Evolutionary conservation across 2,329 filamentous ascomycete genomes (phyloP).

Genomic region (Torrubiellomyces zombiae): DNA sequence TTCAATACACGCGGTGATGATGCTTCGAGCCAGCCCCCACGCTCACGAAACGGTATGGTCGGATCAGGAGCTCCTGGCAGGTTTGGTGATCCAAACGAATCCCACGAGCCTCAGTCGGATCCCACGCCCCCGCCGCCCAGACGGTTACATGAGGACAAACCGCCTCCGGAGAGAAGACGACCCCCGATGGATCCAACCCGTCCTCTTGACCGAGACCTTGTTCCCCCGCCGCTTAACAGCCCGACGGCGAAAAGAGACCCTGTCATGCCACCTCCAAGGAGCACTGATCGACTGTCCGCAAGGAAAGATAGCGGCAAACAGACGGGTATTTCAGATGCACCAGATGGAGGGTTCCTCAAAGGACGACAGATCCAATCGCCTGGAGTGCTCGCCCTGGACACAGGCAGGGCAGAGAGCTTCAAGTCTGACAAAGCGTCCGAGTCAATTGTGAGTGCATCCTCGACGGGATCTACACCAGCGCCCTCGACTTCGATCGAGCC

Average conservation of each 20-base stretch:
- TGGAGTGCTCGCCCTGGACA: slow-evolving; percentile 3
- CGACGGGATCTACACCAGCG: no score
- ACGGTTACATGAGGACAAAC: slow-evolving; percentile 21
- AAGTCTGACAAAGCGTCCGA: slow-evolving; percentile 3
- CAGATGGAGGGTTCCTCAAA: slow-evolving; percentile 15
- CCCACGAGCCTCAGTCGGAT: slow-evolving; percentile 6
- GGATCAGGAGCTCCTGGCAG: slow-evolving; percentile 22
- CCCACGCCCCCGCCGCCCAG: slow-evolving; percentile 3
- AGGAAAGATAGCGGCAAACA: slow-evolving; percentile 25
- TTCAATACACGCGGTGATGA: slow-evolving; percentile 32
- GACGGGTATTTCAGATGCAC: slow-evolving; percentile 6
- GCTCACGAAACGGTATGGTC: slow-evolving; percentile 33
- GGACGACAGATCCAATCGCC: slow-evolving; percentile 13
- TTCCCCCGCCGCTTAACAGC: slow-evolving; percentile 41
- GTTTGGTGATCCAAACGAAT: slow-evolving; percentile 13
- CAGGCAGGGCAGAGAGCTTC: slow-evolving; percentile 3
- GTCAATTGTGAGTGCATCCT: slow-evolving; percentile 6
- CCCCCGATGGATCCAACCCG: slow-evolving; percentile 48
- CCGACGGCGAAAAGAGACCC: slow-evolving; percentile 27
- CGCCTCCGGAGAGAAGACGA: slow-evolving; percentile 44
- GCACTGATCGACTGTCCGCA: slow-evolving; percentile 29
- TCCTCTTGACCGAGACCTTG: slow-evolving; percentile 36
- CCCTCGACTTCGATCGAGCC: no score
- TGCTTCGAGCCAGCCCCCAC: slow-evolving; percentile 29
- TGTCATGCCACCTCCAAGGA: slow-evolving; percentile 31